phyloP scores from a whole-genome alignment of 1,284 basidiomycete species.

The Somion occarium region DNA sequence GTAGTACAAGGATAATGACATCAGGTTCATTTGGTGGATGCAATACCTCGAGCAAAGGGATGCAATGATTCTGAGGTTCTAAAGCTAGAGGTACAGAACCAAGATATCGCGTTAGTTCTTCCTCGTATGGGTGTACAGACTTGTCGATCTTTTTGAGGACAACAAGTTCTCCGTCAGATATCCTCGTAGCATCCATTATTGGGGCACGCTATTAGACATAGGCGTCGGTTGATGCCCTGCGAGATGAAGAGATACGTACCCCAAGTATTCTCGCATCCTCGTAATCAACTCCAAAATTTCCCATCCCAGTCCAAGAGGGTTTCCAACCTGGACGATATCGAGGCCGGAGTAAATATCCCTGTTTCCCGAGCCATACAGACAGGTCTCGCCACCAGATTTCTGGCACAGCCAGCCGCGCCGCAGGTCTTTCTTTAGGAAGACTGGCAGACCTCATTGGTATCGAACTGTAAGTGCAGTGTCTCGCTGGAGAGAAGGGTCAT shows the following conservation, averaged over 20 bases:
- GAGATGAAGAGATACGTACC: neutral
- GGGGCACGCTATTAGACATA: neutral
- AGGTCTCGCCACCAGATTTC: neutral
- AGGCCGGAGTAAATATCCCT: conserved; percentile 14
- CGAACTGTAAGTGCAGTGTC: no score
- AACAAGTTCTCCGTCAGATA: conserved; percentile 20
- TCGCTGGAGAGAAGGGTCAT: no score
- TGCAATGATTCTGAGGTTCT: conserved; percentile 15
- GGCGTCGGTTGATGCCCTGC: neutral
- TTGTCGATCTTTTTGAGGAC: conserved; percentile 17
- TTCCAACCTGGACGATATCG: conserved; percentile 15
- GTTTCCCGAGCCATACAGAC: conserved; percentile 8
- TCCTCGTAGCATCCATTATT: conserved; percentile 22
- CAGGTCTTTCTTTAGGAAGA: neutral
- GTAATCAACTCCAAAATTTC: conserved; percentile 1
- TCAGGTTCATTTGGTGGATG: conserved; percentile 13
- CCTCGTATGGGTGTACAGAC: conserved; percentile 14
- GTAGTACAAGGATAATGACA: neutral
- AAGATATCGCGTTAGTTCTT: no score
- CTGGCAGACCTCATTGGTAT: no score
- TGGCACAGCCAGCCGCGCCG: no score
- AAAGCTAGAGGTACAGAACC: conserved; percentile 16
- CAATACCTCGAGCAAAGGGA: no score
- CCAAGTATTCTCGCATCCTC: conserved; percentile 10
- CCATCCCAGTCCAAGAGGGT: conserved; percentile 17